Evolutionary conservation across 805 yeast genomes (phyloP), one percentile per base, ranked within the genome.

Genomic region (Yarrowia porcina): DNA sequence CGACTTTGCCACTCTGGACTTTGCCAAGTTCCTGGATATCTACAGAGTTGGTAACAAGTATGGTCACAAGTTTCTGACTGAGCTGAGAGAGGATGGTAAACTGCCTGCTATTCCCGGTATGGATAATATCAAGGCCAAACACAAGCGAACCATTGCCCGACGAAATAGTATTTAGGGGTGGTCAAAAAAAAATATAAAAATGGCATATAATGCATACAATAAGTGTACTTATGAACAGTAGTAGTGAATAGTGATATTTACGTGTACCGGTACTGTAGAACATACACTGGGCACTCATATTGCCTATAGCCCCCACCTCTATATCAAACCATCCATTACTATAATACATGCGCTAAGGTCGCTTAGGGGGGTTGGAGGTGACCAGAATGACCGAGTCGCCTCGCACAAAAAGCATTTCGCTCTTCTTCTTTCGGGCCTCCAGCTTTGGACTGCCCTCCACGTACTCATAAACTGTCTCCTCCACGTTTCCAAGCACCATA

Each of bases 311-410:
- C 4, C 18, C 12, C 36, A 32, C 15, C 15, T 32, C 36, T 8
- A 3, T 20, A 12, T 39, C 27, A 54, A 49, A 49, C 56, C 56
- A 49, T 49, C 56, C 56, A 49, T 49, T 28, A 45, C 44, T 33
- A 49, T 50, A 39, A 25, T 47, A 35, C 63, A 60, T 60, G 59
- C 52, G 36, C 36, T 39, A 61, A 28, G 30, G 32, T 21, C 63
- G 41, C 47, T 56, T 63, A 15, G 54, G 64, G 35, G 63, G 63
- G 25, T 50, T 61, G 5, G 86, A 80, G 61, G 88, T 85, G 61
- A 94, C 86, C 68, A 92, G 80, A 57, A 96, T 90, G 45, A 94
- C 98, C 2, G 96, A 86, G 75, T 94, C 99, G n/a, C 99, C 99
- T 77, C 99, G 86, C 15, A 94, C 92, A 76, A 93, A 93, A 44